Base-by-base conservation (phyloP, 768 basidiomycete genomes). In the Leccinum imitatum region DNA sequence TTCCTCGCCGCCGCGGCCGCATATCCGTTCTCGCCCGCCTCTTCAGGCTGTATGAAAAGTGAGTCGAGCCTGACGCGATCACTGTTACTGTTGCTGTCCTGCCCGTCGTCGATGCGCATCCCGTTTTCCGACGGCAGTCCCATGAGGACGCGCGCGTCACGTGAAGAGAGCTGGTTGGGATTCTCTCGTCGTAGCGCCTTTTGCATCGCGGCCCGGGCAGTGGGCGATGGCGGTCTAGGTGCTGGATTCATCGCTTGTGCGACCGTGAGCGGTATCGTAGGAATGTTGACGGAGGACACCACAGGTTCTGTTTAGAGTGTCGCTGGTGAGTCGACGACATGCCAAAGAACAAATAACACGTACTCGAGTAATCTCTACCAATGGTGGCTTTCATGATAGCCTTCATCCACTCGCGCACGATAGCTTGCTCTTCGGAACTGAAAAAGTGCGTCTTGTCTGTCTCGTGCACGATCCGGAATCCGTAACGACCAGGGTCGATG, bases 341-440 rank as follows among this genome's bases (percentile, higher is more conserved):
- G 11, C 4, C 44, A 19, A 46, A 11, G n/a, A 19, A 33, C 9
- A 30, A n/a, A 30, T 9, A 37, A 1, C 31, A 80, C 89, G 41
- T 67, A 95, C 94, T 90, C 9, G 89, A 83, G 70, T 95, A 98
- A 72, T 98, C 97, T 58, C 97, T 80, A 9, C 85, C 89, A 65
- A 99, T 99, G 13, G 96, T 98, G 3, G 96, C 93, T 73, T 98
- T 99, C 93, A 98, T 98, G 65, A 99, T 85, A 8, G 95, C 93
- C 78, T 98, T 99, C 97, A 98, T 98, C 96, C 97, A 98, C 64
- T 93, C 93, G n/a, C 97, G 86, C 52, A 97, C 82, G 39, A 85
- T 76, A 1, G 77, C 68, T 74, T 93, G 92, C 69, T 98, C 95
- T 23, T 94, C 90, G 0, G 93, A 93, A 63, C 91, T 93, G 76